Conservation (phyloP, 257 asterid species). For the Leonotis leonurus region DNA sequence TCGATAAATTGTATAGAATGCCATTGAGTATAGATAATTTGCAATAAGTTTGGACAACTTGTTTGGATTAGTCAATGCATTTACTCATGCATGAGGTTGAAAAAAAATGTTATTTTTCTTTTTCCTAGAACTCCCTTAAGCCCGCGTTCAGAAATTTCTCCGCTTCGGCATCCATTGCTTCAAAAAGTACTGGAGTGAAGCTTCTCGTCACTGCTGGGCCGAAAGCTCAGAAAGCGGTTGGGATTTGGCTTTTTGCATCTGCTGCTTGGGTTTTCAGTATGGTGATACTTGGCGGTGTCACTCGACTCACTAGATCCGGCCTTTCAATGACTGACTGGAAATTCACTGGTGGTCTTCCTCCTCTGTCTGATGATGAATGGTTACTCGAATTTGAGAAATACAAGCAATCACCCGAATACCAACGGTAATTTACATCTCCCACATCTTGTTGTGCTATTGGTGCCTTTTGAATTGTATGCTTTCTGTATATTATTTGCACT, state of each 20-base stretch:
- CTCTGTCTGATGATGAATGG: slow-evolving; percentile 84
- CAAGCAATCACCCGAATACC: slow-evolving; percentile 88
- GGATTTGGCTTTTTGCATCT: slow-evolving; percentile 85
- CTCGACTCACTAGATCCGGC: slow-evolving; percentile 89
- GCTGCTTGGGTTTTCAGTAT: slow-evolving; percentile 96
- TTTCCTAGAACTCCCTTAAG: slow-evolving; percentile 39
- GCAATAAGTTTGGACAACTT: too few relatives aligned
- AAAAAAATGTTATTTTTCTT: neutral
- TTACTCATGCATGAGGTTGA: neutral
- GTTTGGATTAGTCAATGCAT: neutral
- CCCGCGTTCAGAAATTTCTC: slow-evolving; percentile 43
- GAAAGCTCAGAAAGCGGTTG: slow-evolving; percentile 75
- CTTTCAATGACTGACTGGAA: slow-evolving; percentile 99
- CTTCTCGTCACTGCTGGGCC: slow-evolving; percentile 82
- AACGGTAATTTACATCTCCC: slow-evolving; percentile 42
- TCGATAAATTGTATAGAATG: neutral
- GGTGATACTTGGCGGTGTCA: slow-evolving; percentile 95
- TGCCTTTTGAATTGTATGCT: neutral
- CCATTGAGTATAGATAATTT: neutral
- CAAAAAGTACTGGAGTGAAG: slow-evolving; percentile 37
- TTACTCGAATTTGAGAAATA: slow-evolving; percentile 75
- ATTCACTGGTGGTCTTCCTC: slow-evolving; percentile 89
- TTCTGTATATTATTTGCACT: neutral
- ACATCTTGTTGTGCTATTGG: neutral
- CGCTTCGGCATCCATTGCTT: slow-evolving; percentile 39